Conservation (phyloP, 345 rosid species). For the Bruguiera gymnorhiza region DNA sequence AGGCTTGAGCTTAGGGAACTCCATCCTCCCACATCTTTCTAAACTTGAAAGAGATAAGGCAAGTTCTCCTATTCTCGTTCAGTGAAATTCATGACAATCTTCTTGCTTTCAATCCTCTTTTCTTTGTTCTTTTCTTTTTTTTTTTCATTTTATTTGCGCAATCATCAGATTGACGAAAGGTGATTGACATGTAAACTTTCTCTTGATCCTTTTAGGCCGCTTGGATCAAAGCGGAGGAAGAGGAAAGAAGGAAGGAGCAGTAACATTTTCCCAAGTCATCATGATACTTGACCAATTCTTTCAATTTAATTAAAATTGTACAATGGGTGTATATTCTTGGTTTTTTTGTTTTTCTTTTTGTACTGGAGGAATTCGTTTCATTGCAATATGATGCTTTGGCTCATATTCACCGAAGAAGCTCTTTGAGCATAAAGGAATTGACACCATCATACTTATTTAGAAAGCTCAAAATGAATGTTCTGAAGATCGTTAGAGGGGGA, state of each 20-base stretch:
- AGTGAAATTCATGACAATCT: neutral
- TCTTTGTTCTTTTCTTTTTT: neutral
- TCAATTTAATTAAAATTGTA: neutral
- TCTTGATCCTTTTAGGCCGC: conserved; percentile 51
- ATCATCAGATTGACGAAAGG: neutral
- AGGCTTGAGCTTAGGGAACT: conserved; percentile 78
- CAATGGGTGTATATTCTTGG: neutral
- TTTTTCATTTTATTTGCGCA: neutral
- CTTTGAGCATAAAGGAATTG: too few species aligned
- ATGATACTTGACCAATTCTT: neutral
- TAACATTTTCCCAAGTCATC: neutral
- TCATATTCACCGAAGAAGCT: too few species aligned
- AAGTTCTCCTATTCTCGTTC: conserved; percentile 16
- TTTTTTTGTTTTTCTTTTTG: neutral
- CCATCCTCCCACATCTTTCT: conserved; percentile 60
- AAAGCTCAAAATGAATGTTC: too few species aligned
- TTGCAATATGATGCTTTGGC: too few species aligned
- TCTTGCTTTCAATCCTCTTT: neutral
- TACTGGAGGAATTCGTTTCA: too few species aligned
- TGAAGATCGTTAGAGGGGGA: too few species aligned
- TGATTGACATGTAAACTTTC: neutral
- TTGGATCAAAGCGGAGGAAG: conserved; percentile 88
- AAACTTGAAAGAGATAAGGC: conserved; percentile 87
- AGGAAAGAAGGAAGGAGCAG: conserved; percentile 45
- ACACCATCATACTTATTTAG: too few species aligned